phyloP scores from a whole-genome alignment of 1,284 basidiomycete species.

The Leccinum griseonigrum region DNA sequence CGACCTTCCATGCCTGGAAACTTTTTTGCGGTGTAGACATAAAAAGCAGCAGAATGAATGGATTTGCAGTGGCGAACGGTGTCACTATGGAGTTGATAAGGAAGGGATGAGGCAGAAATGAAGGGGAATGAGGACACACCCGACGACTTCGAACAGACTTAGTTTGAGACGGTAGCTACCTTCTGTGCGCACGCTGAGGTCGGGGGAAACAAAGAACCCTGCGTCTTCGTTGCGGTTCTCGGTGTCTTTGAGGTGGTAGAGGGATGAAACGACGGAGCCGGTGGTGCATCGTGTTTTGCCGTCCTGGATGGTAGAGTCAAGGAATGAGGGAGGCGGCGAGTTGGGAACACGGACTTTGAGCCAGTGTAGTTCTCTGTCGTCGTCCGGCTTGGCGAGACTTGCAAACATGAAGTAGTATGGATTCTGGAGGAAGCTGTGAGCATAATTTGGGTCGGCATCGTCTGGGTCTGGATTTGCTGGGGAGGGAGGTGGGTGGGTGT shows the following conservation, averaged over 20 bases:
- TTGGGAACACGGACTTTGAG: slow-evolving; percentile 58
- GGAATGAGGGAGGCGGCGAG: not conserved
- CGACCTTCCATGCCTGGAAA: slow-evolving; percentile 91
- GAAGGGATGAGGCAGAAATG: not conserved
- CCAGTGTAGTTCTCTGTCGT: slow-evolving; percentile 91
- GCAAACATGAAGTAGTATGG: slow-evolving; percentile 97
- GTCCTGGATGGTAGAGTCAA: slow-evolving; percentile 44
- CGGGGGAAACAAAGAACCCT: slow-evolving; percentile 90
- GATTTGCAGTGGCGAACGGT: slow-evolving; percentile 87
- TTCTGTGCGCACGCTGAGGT: slow-evolving; percentile 86
- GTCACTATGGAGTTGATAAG: slow-evolving; percentile 45
- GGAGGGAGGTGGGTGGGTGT: slow-evolving; percentile 38
- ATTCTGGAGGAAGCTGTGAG: slow-evolving; percentile 71
- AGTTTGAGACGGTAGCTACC: slow-evolving; percentile 86
- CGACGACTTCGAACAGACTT: slow-evolving; percentile 90
- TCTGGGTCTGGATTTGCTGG: slow-evolving; percentile 27
- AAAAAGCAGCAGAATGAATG: slow-evolving; percentile 83
- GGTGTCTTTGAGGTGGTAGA: slow-evolving; percentile 95
- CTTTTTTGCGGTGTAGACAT: slow-evolving; percentile 92
- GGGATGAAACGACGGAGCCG: slow-evolving; percentile 85
- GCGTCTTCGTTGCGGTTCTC: slow-evolving; percentile 82
- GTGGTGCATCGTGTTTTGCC: slow-evolving; percentile 89
- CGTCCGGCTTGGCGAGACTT: slow-evolving; percentile 81
- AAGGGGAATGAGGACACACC: slow-evolving; percentile 48
- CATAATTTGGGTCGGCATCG: slow-evolving; percentile 35